Percentiles rank a stretch among this genome's conserved stretches.
These are phyloP conservation scores for Boletellus sp. DNA, from an alignment of 768 basidiomycete species.

Conservation along the genomic window DNA sequence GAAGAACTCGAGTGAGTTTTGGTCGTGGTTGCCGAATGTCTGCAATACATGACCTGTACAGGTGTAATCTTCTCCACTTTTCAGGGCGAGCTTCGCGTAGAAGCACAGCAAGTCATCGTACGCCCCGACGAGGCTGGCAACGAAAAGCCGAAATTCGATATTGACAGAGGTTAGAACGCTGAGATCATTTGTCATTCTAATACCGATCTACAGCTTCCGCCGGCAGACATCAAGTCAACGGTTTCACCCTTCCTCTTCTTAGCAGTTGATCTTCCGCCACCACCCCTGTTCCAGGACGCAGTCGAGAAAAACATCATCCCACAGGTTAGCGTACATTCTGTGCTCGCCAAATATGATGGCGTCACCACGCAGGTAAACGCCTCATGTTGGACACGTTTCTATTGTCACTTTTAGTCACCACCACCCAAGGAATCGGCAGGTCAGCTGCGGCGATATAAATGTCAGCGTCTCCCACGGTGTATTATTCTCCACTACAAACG, in stretches of 20 bases:
- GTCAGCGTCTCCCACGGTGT: constrained; percentile 84
- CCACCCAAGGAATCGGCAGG: constrained; percentile 72
- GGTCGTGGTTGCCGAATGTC: constrained; percentile 11
- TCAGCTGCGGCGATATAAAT: constrained; percentile 84
- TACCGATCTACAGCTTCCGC: constrained; percentile 22
- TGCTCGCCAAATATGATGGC: constrained; percentile 94
- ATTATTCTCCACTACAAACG: constrained; percentile 94
- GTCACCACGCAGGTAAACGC: constrained; percentile 72
- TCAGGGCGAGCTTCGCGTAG: constrained; percentile 89
- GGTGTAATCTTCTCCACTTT: constrained; percentile 92
- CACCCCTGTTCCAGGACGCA: constrained; percentile 94
- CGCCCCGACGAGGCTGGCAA: constrained; percentile 71
- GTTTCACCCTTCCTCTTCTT: constrained; percentile 94
- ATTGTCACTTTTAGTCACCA: constrained; percentile 10
- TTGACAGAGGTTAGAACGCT: constrained; percentile 73
- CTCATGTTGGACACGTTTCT: constrained; percentile 18
- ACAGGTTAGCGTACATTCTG: constrained; percentile 87
- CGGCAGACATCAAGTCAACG: constrained; percentile 75
- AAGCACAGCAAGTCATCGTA: constrained; percentile 90
- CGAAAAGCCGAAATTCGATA: constrained; percentile 88
- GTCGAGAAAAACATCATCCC: constrained; percentile 99
- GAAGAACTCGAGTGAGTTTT: constrained; percentile 75
- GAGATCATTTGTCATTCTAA: constrained; percentile 3
- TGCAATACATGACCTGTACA: constrained; percentile 32
- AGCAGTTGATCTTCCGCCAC: constrained; percentile 92